These are phyloP conservation scores for Eucalyptus fibrosa DNA, from an alignment of 345 rosid species.

Conservation along the genomic window DNA sequence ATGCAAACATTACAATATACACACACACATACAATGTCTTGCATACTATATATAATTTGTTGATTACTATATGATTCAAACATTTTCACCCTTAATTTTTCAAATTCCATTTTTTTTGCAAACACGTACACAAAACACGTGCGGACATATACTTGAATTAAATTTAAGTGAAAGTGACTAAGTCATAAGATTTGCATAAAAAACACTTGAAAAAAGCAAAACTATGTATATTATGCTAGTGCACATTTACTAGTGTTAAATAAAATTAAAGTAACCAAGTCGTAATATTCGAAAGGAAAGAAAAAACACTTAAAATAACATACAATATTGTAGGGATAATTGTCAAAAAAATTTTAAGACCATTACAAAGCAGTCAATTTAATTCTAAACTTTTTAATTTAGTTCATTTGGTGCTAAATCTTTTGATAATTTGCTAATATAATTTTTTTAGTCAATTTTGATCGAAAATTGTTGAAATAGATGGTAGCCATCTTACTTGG, in stretches of 20 bases:
- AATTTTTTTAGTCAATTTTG: neutral
- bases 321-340: too few relatives aligned
- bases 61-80: neutral
- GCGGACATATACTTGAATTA: neutral
- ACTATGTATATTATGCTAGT: neutral
- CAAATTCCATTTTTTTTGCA: too few relatives aligned
- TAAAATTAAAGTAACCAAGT: too few relatives aligned
- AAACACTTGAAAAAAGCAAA: neutral
- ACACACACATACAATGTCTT: neutral
- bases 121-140: neutral
- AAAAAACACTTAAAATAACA: too few relatives aligned
- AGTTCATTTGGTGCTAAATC: too few relatives aligned
- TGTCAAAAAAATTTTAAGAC: too few relatives aligned
- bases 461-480: too few relatives aligned
- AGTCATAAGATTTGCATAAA: neutral
- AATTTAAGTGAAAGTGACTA: neutral
- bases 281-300: too few relatives aligned
- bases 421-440: too few relatives aligned
- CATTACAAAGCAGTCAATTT: accelerated
- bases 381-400: too few relatives aligned
- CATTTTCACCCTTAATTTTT: neutral
- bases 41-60: neutral
- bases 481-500: neutral
- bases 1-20: too few relatives aligned
- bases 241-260: neutral